Percentiles rank a stretch among this genome's conserved stretches.
phyloP scores from a whole-genome alignment of 2,329 filamentous ascomycete species.

The Fusarium brevicatenulatum region DNA sequence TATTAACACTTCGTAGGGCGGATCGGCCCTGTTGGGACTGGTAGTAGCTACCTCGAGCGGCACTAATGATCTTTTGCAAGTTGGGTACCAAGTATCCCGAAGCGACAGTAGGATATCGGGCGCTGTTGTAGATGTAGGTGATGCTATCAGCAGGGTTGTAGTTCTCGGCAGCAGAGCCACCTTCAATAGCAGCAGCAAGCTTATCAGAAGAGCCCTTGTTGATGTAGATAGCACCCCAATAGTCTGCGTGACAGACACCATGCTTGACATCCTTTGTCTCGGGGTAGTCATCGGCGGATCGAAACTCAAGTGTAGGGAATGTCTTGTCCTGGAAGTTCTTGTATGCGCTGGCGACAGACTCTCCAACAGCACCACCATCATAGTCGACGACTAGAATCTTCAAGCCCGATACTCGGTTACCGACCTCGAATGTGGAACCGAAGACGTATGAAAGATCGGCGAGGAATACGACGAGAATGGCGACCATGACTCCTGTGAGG shows the following conservation, averaged over 20 bases:
- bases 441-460: slow-evolving; percentile 49
- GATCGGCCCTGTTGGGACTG: slow-evolving; percentile 35
- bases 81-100: slow-evolving; percentile 45
- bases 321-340: slow-evolving; percentile 41
- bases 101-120: slow-evolving; percentile 48
- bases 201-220: slow-evolving; percentile 46
- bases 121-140: slow-evolving; percentile 51
- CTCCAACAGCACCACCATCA: slow-evolving; percentile 48
- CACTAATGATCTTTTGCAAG: slow-evolving; percentile 44
- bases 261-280: slow-evolving; percentile 41
- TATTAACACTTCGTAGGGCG: slow-evolving; percentile 35
- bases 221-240: slow-evolving; percentile 53
- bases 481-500: slow-evolving; percentile 26
- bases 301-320: slow-evolving; percentile 49
- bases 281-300: slow-evolving; percentile 40
- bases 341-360: slow-evolving; percentile 48
- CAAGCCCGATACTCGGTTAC: slow-evolving; percentile 36
- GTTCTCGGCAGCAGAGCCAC: slow-evolving; percentile 30
- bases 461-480: slow-evolving; percentile 37
- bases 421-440: slow-evolving; percentile 45
- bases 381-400: slow-evolving; percentile 48
- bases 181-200: slow-evolving; percentile 44
- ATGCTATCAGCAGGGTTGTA: slow-evolving; percentile 50
- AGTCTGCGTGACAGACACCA: slow-evolving; percentile 50
- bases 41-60: slow-evolving; percentile 43